A percentile compares a stretch with the other conserved stretches of the same genome.
Evolutionary conservation across 2,329 filamentous ascomycete species (phyloP).

Genomic region (Fusarium xyrophilum): DNA sequence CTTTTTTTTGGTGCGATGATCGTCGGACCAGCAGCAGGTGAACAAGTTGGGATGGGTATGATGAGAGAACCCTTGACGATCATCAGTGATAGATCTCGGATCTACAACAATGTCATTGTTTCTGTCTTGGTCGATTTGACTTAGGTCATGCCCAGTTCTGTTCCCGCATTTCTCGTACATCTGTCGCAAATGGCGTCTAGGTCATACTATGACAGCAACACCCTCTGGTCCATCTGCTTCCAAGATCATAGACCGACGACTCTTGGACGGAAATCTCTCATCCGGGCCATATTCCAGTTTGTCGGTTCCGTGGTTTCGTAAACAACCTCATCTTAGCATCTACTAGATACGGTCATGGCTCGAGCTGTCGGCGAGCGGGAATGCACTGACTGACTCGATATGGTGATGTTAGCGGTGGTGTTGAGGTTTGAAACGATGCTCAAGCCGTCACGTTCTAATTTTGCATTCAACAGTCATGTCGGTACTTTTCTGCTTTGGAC

Average conservation of each 20-base stretch:
- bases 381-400: constrained; percentile 26
- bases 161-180: background rate
- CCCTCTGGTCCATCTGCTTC: background rate
- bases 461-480: background rate
- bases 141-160: background rate
- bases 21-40: background rate
- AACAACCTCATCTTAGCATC: background rate
- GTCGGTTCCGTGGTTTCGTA: background rate
- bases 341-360: constrained; percentile 1
- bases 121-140: background rate
- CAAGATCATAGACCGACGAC: background rate
- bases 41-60: background rate
- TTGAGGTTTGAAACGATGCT: background rate
- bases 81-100: background rate
- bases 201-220: background rate
- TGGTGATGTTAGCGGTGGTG: constrained; percentile 1
- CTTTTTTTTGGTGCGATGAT: background rate
- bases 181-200: background rate
- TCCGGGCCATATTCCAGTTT: background rate
- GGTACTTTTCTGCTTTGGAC: background rate
- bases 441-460: background rate
- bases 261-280: background rate
- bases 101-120: constrained; percentile 9
- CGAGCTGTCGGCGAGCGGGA: constrained; percentile 3
- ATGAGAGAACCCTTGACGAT: background rate